Evolutionary conservation across 345 rosid genomes (phyloP), one percentile per base, ranked within the genome.

Genomic region (Viola odorata): DNA sequence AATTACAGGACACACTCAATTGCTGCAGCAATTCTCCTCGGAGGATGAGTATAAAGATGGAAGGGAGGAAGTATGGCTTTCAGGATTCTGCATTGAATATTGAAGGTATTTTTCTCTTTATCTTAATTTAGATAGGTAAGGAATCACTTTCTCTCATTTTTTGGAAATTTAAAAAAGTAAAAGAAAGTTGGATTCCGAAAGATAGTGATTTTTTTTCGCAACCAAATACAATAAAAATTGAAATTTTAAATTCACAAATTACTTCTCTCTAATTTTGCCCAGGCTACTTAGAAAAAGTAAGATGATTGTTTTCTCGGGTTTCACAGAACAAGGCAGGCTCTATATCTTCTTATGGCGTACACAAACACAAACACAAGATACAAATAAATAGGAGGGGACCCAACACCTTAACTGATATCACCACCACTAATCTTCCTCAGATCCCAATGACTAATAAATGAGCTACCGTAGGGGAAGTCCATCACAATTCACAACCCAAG

Each of bases 251-350:
- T n/a, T n/a, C n/a, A n/a, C n/a, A n/a, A n/a, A n/a, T n/a, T n/a
- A n/a, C n/a, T n/a, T n/a, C n/a, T n/a, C n/a, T n/a, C n/a, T n/a
- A n/a, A n/a, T n/a, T n/a, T n/a, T n/a, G n/a, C n/a, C n/a, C n/a
- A n/a, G n/a, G n/a, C n/a, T n/a, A n/a, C n/a, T n/a, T n/a, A n/a
- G n/a, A n/a, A n/a, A n/a, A n/a, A n/a, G 55, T 44, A 50, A 67
- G 71, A 72, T 50, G 50, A 51, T 60, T 41, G 41, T 55, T 57
- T 52, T 74, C 56, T 67, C 39, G 69, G 75, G 64, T 50, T 75
- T 75, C 72, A 64, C 68, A 67, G 69, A 81, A 60, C 64, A 63
- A 71, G 50, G 75, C 74, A 61, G 67, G 66, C 40, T 38, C 75
- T 71, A 58, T 67, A 70, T 73, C 55, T 67, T 65, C 50, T 62